A percentile compares a stretch with the other conserved stretches of the same genome.
phyloP scores from a whole-genome alignment of 78 protist genomes.

The Planoprotostelium fungivorum region DNA sequence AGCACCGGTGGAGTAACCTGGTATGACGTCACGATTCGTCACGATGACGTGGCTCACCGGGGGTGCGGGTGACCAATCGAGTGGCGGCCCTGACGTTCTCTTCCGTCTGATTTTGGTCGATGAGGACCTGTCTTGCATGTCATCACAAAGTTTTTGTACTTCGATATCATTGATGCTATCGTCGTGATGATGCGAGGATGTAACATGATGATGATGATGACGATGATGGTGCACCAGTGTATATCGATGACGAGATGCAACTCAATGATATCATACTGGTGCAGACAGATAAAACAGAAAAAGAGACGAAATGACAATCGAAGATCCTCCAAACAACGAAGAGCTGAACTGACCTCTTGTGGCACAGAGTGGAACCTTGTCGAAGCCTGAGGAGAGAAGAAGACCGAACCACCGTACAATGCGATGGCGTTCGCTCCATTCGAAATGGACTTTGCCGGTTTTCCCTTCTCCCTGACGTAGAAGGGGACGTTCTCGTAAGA shows the following conservation, averaged over 20 bases:
- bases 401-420: not conserved
- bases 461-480: not conserved
- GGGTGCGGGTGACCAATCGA: not conserved
- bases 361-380: not conserved
- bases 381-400: not conserved
- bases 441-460: not conserved
- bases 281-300: no score
- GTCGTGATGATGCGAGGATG: no score
- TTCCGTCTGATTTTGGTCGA: not conserved
- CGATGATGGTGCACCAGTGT: no score
- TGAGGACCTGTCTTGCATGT: not conserved
- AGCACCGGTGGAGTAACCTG: not conserved
- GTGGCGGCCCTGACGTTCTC: not conserved
- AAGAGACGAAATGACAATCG: no score
- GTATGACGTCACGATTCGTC: no score
- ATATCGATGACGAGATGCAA: no score
- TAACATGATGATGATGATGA: no score
- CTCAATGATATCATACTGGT: no score
- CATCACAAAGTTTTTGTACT: no score
- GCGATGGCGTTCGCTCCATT: not conserved
- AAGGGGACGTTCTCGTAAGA: not conserved
- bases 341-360: not conserved
- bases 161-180: no score
- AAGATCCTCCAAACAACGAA: not conserved
- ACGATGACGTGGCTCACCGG: no score